Evolutionary conservation across 176 grass and related monocot genomes (phyloP).

Genomic region (Oryza meridionalis): DNA sequence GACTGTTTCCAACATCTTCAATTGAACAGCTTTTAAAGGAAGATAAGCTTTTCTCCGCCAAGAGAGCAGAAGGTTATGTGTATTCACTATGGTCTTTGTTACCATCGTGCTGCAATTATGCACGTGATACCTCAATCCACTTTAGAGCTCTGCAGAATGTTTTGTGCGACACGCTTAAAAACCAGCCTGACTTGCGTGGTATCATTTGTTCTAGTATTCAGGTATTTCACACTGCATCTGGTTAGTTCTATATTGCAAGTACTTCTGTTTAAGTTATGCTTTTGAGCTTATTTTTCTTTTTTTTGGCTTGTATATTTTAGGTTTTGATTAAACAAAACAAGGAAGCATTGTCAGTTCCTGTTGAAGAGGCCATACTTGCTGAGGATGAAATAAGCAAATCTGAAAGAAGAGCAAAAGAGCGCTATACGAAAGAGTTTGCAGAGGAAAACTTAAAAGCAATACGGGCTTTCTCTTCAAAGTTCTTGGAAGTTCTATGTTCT

Average conservation of each 20-base stretch:
- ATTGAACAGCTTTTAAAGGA: slow-evolving; percentile 72
- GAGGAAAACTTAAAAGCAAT: slow-evolving; percentile 89
- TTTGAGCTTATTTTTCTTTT: slow-evolving; percentile 11
- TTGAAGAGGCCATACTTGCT: slow-evolving; percentile 38
- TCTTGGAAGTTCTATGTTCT: slow-evolving; percentile 77
- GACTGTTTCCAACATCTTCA: slow-evolving; percentile 35
- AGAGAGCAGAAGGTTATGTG: slow-evolving; percentile 83
- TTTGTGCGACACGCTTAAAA: slow-evolving; percentile 69
- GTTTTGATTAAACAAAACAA: slow-evolving; percentile 93
- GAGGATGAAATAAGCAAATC: slow-evolving; percentile 72
- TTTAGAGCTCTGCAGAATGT: slow-evolving; percentile 66
- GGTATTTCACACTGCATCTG: slow-evolving; percentile 46
- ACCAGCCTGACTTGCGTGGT: slow-evolving; percentile 67
- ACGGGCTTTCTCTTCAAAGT: slow-evolving; percentile 63
- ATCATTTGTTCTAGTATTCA: slow-evolving; percentile 91
- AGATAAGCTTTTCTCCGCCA: slow-evolving; percentile 75
- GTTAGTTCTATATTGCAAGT: background rate
- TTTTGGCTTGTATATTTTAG: slow-evolving; percentile 53
- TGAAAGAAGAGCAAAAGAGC: slow-evolving; percentile 67
- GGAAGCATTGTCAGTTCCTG: slow-evolving; percentile 51
- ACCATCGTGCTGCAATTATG: slow-evolving; percentile 92
- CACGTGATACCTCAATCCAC: slow-evolving; percentile 68
- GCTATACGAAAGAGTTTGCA: slow-evolving; percentile 60
- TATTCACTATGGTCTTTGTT: slow-evolving; percentile 95
- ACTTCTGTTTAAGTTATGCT: slow-evolving; percentile 27